A percentile compares a stretch with the other conserved stretches of the same genome.
Evolutionary conservation across 352 stramenopile genomes (phyloP).

Genomic region (Detonula confervacea): DNA sequence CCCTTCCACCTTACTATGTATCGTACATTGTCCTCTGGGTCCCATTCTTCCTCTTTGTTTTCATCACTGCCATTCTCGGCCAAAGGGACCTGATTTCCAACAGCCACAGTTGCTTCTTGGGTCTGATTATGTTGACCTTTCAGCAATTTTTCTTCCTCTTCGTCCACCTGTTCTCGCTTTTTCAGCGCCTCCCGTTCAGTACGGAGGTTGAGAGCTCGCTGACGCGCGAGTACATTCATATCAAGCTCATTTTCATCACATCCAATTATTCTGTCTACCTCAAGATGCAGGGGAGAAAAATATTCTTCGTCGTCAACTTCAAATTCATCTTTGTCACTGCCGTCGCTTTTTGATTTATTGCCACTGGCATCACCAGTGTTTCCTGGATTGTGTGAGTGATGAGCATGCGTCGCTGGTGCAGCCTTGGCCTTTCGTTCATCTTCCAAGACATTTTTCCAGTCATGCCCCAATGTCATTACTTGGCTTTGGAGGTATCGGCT

Average conservation of each 20-base stretch:
- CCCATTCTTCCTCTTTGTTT: slow-evolving; percentile 70
- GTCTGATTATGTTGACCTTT: slow-evolving; percentile 56
- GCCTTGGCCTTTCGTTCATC: slow-evolving; percentile 59
- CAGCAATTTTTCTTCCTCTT: slow-evolving; percentile 67
- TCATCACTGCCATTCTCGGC: slow-evolving; percentile 43
- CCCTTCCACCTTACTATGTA: slow-evolving; percentile 87
- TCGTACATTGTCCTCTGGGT: slow-evolving; percentile 86
- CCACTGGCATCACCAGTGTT: slow-evolving; percentile 18
- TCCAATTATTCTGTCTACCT: slow-evolving; percentile 80
- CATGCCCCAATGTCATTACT: slow-evolving; percentile 65
- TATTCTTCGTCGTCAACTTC: slow-evolving; percentile 68
- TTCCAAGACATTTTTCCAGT: slow-evolving; percentile 82
- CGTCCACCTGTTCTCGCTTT: slow-evolving; percentile 59
- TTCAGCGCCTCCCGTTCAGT: slow-evolving; percentile 62
- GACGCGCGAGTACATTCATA: slow-evolving; percentile 77
- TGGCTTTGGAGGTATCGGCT: slow-evolving; percentile 76
- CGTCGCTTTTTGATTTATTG: slow-evolving; percentile 13
- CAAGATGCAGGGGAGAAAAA: slow-evolving; percentile 71
- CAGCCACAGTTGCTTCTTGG: slow-evolving; percentile 7
- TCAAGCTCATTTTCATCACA: slow-evolving; percentile 85
- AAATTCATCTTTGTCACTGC: slow-evolving; percentile 22
- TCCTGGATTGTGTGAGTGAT: slow-evolving; percentile 51
- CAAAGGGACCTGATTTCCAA: slow-evolving; percentile 4
- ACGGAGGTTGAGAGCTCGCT: slow-evolving; percentile 76
- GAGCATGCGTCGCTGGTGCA: slow-evolving; percentile 42